Conservation (phyloP, 306 rosid species). For the Begonia loranthoides region DNA sequence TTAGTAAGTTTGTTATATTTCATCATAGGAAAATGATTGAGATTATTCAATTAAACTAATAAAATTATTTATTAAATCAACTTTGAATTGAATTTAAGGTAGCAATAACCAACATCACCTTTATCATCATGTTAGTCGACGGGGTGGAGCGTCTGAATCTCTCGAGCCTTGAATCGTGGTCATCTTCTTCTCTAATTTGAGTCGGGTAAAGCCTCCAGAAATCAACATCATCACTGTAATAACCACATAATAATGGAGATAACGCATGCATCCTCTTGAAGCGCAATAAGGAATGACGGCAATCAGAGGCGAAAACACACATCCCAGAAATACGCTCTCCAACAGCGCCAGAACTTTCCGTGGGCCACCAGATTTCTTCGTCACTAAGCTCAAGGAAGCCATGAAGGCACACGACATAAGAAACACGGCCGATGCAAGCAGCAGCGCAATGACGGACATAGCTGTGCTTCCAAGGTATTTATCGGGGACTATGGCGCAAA, state of each 20-base stretch:
- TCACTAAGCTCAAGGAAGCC: not conserved
- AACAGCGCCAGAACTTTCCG: not conserved
- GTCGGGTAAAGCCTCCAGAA: not conserved
- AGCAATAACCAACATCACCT: no score
- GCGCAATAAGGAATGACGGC: not conserved
- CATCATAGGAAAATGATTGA: no score
- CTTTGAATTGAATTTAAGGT: no score
- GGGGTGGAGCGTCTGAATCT: no score
- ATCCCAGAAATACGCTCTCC: not conserved
- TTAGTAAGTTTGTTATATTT: no score
- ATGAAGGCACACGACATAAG: not conserved
- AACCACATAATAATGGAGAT: not conserved
- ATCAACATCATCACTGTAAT: not conserved
- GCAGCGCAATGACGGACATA: not conserved
- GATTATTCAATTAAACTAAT: no score
- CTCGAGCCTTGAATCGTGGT: no score
- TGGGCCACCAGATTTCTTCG: not conserved
- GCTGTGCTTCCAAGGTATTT: not conserved
- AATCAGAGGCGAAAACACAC: not conserved
- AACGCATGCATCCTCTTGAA: not conserved
- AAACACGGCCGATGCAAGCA: not conserved
- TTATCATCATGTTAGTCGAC: no score
- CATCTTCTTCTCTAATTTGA: no score
- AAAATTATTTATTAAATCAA: no score
- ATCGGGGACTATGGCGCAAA: constrained; percentile 1